A percentile compares a stretch with the other conserved stretches of the same genome.
These are phyloP conservation scores for Hyphopichia burtonii DNA, from an alignment of 1,139 yeast species.

Conservation along the genomic window DNA sequence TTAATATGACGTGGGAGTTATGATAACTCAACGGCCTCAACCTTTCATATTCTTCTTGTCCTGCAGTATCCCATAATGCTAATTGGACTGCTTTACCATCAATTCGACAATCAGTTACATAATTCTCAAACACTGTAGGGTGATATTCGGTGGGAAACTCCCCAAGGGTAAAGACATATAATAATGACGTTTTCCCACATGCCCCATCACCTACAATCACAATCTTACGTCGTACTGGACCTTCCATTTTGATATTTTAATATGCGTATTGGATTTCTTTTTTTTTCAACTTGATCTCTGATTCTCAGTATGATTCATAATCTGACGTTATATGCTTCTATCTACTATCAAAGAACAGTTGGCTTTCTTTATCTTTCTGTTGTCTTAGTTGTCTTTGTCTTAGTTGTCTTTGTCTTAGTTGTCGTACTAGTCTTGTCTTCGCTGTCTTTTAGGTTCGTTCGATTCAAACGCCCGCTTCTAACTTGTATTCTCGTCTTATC, in stretches of 20 bases:
- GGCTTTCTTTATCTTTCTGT: no score
- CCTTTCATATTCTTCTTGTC: conserved; percentile 87
- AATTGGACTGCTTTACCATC: conserved; percentile 89
- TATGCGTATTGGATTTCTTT: no score
- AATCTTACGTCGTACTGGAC: conserved; percentile 61
- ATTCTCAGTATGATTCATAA: no score
- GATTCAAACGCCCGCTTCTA: no score
- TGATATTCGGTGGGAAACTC: conserved; percentile 83
- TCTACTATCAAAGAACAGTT: no score
- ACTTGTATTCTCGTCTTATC: no score
- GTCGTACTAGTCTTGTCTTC: no score
- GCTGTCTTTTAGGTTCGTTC: no score
- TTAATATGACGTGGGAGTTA: conserved; percentile 70
- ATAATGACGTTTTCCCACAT: conserved; percentile 87
- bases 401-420: no score
- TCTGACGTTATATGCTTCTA: no score
- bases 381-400: no score
- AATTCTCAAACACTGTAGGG: conserved; percentile 94
- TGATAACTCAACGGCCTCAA: conserved; percentile 80
- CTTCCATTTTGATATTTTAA: conserved; percentile 1
- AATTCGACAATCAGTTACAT: conserved; percentile 88
- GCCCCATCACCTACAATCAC: conserved; percentile 97
- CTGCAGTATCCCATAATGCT: conserved; percentile 96
- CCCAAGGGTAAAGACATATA: conserved; percentile 89
- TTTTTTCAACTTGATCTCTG: no score